phyloP scores from a whole-genome alignment of 257 asterid species.

The Prunella vulgaris region DNA sequence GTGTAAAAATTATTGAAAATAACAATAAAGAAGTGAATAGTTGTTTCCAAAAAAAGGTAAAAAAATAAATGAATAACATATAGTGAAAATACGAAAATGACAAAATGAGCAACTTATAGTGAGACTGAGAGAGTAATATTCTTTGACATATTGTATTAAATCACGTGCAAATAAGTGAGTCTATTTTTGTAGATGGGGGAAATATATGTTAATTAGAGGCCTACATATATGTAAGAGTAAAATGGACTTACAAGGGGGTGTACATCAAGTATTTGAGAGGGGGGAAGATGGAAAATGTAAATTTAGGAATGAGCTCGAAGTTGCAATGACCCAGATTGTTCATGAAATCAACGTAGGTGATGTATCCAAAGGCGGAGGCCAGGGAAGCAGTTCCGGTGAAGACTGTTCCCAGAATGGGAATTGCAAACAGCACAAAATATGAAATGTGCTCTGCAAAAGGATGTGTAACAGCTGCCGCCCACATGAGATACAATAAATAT shows the following conservation, averaged over 20 bases:
- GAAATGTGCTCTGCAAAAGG: conserved; percentile 54
- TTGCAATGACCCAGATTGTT: conserved; percentile 62
- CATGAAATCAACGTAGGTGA: conserved; percentile 51
- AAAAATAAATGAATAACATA: no score
- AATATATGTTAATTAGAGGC: no score
- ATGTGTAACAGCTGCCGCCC: conserved; percentile 46
- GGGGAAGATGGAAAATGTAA: conserved; percentile 42
- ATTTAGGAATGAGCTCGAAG: conserved; percentile 53
- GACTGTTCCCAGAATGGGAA: conserved; percentile 31
- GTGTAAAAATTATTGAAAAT: no score
- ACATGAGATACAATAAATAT: not conserved
- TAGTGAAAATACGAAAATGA: no score
- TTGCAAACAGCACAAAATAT: conserved; percentile 34
- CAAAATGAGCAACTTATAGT: no score
- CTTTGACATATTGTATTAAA: no score
- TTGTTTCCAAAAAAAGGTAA: no score
- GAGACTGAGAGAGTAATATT: no score
- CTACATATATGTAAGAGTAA: no score
- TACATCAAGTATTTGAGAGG: conserved; percentile 59
- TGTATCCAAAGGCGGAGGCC: conserved; percentile 32
- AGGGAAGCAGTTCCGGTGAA: conserved; percentile 28
- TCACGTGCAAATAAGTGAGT: no score
- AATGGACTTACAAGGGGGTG: conserved; percentile 54
- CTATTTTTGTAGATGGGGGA: no score
- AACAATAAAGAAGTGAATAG: no score